Base-by-base conservation (phyloP, 2,329 filamentous ascomycete species). In the Corinectria fuckeliana region DNA sequence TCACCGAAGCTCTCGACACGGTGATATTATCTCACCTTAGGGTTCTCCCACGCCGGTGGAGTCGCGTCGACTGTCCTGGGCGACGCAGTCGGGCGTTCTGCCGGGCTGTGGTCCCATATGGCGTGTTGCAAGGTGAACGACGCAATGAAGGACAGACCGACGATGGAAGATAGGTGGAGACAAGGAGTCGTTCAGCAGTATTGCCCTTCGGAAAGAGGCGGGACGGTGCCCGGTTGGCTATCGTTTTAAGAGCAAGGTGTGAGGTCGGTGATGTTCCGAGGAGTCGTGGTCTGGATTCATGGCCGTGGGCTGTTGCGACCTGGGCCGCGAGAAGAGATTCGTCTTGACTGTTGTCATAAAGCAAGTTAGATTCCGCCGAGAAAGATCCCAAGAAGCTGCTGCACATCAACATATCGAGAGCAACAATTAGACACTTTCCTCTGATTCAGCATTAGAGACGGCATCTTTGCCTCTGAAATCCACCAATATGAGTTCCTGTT, bases 21-120 rank as follows among this genome's bases (percentile, higher is more conserved):
- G 49, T 53, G 55, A 42, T 36, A 44, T 54, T 58, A 50, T 54
- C 50, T 58, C 56, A 58, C 50, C 56, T 58, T 54, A 36, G 50
- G 5, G 20, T 6, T 50, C n/a, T 44, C 18, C 42, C 44, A 38
- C 49, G 16, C 8, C 20, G 23, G 44, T 58, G 56, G 56, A 23
- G 42, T 30, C 44, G 26, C 13, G 39, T 48, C 21, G 41, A 18
- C 36, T 48, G 50, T 52, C 50, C 14, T 36, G 23, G 23, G 32
- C 42, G 32, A 54, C 26, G 42, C n/a, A 23, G 41, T 54, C 42
- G 51, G 42, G 18, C 51, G 41, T 47, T 48, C 21, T 45, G 39
- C 41, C 55, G 9, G 44, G 42, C 32, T n/a, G 56, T 58, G 50
- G 56, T 58, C 25, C 50, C 56, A 58, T 38, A 58, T 58, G 56